Evolutionary conservation across 2,329 filamentous ascomycete genomes (phyloP).

Genomic region (Beauveria pseudobassiana): DNA sequence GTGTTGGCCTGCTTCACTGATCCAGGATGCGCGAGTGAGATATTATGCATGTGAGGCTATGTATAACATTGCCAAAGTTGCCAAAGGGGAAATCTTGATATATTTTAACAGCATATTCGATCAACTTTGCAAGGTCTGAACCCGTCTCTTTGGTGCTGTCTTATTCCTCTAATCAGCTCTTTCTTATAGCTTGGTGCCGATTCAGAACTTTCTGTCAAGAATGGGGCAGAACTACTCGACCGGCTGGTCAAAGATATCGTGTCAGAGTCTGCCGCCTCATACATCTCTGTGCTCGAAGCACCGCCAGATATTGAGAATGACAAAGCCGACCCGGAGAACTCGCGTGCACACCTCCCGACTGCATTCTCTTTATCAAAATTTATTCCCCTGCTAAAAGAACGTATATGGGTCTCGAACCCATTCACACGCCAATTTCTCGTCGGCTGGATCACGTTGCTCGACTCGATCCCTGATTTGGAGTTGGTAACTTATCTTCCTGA

Average conservation of each 20-base stretch:
- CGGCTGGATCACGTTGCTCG: conserved; percentile 88
- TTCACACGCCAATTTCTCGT: conserved; percentile 94
- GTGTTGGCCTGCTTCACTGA: conserved; percentile 96
- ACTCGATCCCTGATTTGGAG: conserved; percentile 94
- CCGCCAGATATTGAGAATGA: conserved; percentile 41
- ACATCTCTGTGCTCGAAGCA: conserved; percentile 78
- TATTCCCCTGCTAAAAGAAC: conserved; percentile 86
- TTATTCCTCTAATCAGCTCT: not conserved
- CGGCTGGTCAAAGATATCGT: conserved; percentile 95
- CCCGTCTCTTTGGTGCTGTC: not conserved
- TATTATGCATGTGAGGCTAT: conserved; percentile 99
- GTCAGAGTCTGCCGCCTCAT: conserved; percentile 87
- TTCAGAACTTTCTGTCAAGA: conserved; percentile 94
- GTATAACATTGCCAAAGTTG: conserved; percentile 99
- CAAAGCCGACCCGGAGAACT: conserved; percentile 33
- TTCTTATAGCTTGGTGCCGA: conserved; percentile 74
- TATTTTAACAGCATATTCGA: conserved; percentile 99
- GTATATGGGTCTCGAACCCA: conserved; percentile 89
- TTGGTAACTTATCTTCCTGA: conserved; percentile 87
- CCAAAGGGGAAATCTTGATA: conserved; percentile 91
- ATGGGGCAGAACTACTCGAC: conserved; percentile 91
- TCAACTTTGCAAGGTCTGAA: conserved; percentile 78
- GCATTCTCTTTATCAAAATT: conserved; percentile 89
- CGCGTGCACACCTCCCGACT: conserved; percentile 54
- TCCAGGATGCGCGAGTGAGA: conserved; percentile 91